A percentile compares a stretch with the other conserved stretches of the same genome.
Evolutionary conservation across 495 filamentous ascomycete species (phyloP).

Genomic region (Talaromyces wortmannii): DNA sequence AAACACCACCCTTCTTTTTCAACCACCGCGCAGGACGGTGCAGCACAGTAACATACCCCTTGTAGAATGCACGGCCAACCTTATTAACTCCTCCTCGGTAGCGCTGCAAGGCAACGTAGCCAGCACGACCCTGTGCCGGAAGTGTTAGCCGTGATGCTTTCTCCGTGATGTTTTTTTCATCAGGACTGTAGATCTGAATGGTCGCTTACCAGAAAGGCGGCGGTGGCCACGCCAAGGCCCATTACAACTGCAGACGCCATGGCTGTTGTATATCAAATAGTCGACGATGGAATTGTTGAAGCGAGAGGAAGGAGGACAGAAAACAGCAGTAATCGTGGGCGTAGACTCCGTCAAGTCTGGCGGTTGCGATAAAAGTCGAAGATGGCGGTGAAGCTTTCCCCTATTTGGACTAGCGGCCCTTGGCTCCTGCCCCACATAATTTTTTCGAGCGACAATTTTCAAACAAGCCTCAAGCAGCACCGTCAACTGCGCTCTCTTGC

Average conservation of each 20-base stretch:
- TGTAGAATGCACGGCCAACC: conserved; percentile 90
- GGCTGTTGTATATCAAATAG: conserved; percentile 11
- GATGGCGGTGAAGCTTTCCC: not conserved
- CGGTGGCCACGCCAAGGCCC: conserved; percentile 71
- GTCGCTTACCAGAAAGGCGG: conserved; percentile 65
- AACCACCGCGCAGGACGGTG: not conserved
- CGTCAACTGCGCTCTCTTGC: not conserved
- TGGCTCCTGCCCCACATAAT: not conserved
- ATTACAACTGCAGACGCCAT: conserved; percentile 75
- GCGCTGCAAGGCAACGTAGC: conserved; percentile 77
- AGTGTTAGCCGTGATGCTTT: conserved; percentile 6
- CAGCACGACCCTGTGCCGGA: conserved; percentile 70
- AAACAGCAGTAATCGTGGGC: not conserved
- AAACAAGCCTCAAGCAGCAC: too few species aligned
- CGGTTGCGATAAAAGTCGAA: not conserved
- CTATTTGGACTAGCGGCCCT: not conserved
- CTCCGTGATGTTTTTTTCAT: not conserved
- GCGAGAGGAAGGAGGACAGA: not conserved
- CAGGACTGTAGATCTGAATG: not conserved
- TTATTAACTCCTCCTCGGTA: conserved; percentile 69
- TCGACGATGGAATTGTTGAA: not conserved
- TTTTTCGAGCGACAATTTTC: not conserved
- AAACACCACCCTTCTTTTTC: not conserved
- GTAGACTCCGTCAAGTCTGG: not conserved
- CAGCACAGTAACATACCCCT: conserved; percentile 46